phyloP scores from a whole-genome alignment of 2,329 filamentous ascomycete species.

The Fusarium avenaceum region DNA sequence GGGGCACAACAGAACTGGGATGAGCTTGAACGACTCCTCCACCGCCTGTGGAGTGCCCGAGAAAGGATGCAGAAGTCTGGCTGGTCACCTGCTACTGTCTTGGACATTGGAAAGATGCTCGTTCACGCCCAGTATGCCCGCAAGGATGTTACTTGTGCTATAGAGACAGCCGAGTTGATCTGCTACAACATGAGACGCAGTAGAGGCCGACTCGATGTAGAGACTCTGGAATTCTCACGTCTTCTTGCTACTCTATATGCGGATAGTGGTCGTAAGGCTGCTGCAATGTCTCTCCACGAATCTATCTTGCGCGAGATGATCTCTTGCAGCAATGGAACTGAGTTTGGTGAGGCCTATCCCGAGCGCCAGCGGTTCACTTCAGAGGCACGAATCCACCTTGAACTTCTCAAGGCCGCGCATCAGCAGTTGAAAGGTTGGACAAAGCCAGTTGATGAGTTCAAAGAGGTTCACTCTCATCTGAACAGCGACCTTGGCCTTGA shows the following conservation, averaged over 20 bases:
- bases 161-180: conserved; percentile 45
- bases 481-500: conserved; percentile 34
- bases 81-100: conserved; percentile 42
- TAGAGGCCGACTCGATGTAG: conserved; percentile 44
- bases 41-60: conserved; percentile 42
- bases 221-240: conserved; percentile 46
- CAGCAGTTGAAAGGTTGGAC: conserved; percentile 42
- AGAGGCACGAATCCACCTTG: conserved; percentile 41
- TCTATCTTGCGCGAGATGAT: conserved; percentile 42
- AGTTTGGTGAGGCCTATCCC: conserved; percentile 16
- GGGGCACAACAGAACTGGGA: conserved; percentile 62
- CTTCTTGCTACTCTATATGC: conserved; percentile 45
- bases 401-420: conserved; percentile 38
- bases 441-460: conserved; percentile 33
- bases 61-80: conserved; percentile 41
- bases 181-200: conserved; percentile 49
- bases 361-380: conserved; percentile 25
- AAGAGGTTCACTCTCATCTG: conserved; percentile 37
- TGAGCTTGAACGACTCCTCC: conserved; percentile 57
- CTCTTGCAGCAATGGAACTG: conserved; percentile 29
- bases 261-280: conserved; percentile 19
- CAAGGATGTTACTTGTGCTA: conserved; percentile 32
- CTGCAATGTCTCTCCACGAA: conserved; percentile 45
- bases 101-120: conserved; percentile 46
- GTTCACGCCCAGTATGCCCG: conserved; percentile 41